These are phyloP conservation scores for Physaria fendleri DNA, from an alignment of 345 rosid genomes.

Conservation along the genomic window DNA sequence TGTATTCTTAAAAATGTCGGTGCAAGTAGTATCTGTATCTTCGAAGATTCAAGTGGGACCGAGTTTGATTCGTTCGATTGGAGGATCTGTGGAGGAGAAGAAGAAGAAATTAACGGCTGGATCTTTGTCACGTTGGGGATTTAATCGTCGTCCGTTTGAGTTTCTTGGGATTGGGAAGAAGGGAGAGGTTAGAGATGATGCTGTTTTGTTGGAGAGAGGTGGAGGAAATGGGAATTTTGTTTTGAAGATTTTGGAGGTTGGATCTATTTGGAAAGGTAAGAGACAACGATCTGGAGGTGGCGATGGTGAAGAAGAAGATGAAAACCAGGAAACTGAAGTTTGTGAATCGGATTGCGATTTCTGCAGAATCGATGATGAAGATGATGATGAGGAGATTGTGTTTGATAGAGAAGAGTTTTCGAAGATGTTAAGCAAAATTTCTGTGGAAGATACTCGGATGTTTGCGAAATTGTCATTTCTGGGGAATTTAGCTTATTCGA, in stretches of 20 bases:
- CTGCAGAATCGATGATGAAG: constrained; percentile 45
- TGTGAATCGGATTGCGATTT: constrained; percentile 33
- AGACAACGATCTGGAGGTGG: constrained; percentile 23
- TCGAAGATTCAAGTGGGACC: constrained; percentile 47
- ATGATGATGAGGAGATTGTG: constrained; percentile 36
- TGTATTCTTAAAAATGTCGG: constrained; percentile 49
- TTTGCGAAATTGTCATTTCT: constrained; percentile 74
- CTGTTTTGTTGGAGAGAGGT: constrained; percentile 46
- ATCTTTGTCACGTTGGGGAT: constrained; percentile 41
- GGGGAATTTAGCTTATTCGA: constrained; percentile 73
- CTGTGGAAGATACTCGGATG: constrained; percentile 61
- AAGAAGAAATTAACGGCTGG: constrained; percentile 32
- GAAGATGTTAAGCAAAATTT: constrained; percentile 55
- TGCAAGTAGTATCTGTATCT: constrained; percentile 38
- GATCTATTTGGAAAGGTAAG: constrained; percentile 52
- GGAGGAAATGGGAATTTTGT: constrained; percentile 70
- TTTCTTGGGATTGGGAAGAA: constrained; percentile 47
- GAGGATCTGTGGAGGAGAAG: constrained; percentile 35
- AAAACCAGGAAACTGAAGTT: constrained; percentile 6
- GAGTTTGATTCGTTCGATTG: constrained; percentile 37
- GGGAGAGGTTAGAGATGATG: constrained; percentile 33
- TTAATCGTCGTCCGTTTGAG: constrained; percentile 47
- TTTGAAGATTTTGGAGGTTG: constrained; percentile 76
- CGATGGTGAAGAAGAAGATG: constrained; percentile 14
- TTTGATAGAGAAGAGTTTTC: constrained; percentile 70